Conservation (phyloP, 169 alveolate genomes). For the Plasmodium coatneyi region DNA sequence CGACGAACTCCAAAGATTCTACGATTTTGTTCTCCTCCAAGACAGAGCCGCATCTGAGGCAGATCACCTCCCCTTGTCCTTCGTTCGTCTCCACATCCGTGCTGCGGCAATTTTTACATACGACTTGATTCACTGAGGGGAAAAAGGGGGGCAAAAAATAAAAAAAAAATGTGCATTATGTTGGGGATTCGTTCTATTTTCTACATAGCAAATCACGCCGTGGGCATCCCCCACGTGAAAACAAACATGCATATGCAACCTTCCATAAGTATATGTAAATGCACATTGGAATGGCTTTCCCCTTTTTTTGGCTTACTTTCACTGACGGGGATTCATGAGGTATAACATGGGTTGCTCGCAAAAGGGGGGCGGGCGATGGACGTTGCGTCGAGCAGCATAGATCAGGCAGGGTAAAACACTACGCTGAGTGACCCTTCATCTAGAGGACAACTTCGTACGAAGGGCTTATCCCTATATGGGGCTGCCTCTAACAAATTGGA, state of each 20-base stretch:
- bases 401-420: not conserved
- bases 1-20: constrained; percentile 88
- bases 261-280: not conserved
- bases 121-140: constrained; percentile 36
- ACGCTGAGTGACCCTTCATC: not conserved
- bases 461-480: not conserved
- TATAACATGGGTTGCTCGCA: not conserved
- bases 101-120: constrained; percentile 61
- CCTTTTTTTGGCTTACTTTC: not conserved
- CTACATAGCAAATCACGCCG: not conserved
- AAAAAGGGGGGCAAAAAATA: not conserved
- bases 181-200: not conserved
- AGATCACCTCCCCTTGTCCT: constrained; percentile 90
- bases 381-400: not conserved
- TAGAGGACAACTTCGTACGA: not conserved
- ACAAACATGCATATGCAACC: not conserved
- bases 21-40: constrained; percentile 89
- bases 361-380: not conserved
- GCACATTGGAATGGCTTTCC: not conserved
- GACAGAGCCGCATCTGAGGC: constrained; percentile 90
- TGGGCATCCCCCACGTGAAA: not conserved
- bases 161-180: not conserved
- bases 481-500: not conserved
- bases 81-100: constrained; percentile 76
- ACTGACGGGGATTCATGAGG: not conserved